phyloP scores from a whole-genome alignment of 2,329 filamentous ascomycete species.

The Colletotrichum agaves region DNA sequence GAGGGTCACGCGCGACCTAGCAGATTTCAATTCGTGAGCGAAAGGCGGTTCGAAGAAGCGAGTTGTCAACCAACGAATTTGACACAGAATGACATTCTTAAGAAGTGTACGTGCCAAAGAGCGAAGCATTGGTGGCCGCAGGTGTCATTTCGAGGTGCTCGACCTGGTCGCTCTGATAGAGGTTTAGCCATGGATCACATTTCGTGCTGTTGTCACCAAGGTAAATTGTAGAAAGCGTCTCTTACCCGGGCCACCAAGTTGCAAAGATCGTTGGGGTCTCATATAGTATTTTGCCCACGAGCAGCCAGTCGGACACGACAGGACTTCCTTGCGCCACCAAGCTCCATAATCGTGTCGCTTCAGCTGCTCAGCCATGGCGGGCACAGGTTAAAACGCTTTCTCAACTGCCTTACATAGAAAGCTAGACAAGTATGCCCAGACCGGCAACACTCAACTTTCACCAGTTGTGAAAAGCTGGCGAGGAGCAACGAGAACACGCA shows the following conservation, averaged over 20 bases:
- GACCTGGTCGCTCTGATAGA: too few species aligned
- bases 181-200: too few species aligned
- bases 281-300: not conserved
- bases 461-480: slow-evolving; percentile 30
- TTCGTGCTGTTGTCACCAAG: too few species aligned
- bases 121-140: not conserved
- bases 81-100: not conserved
- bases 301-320: not conserved
- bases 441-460: not conserved
- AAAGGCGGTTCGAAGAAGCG: not conserved
- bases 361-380: not conserved
- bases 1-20: slow-evolving; percentile 29
- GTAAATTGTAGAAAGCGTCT: too few species aligned
- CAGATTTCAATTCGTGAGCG: not conserved
- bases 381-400: not conserved
- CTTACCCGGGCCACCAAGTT: not conserved
- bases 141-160: not conserved
- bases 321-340: not conserved
- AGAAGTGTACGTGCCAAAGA: too few species aligned
- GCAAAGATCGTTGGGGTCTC: not conserved
- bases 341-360: slow-evolving; percentile 13
- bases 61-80: slow-evolving; percentile 9
- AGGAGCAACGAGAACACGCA: slow-evolving; percentile 3
- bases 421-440: slow-evolving; percentile 9
- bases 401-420: not conserved